A percentile compares a stretch with the other conserved stretches of the same genome.
phyloP scores from a whole-genome alignment of 768 basidiomycete species.

The Leccinum truebloodii region DNA sequence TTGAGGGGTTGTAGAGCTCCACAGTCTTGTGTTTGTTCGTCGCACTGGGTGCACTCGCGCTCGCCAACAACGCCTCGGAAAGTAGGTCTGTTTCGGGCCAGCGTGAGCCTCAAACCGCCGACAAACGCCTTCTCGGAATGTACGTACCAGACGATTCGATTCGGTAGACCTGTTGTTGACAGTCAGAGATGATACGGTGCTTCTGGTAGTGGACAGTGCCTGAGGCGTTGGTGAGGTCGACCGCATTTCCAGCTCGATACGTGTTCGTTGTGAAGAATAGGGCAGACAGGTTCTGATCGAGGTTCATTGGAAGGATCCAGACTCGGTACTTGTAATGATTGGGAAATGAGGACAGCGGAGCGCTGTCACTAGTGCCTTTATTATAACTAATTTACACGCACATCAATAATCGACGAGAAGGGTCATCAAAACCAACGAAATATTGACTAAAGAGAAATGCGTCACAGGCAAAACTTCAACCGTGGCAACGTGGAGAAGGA shows the following conservation, averaged over 20 bases:
- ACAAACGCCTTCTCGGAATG: background rate
- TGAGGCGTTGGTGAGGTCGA: slow-evolving; percentile 69
- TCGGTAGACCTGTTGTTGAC: slow-evolving; percentile 49
- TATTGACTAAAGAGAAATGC: too few species aligned
- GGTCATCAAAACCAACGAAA: too few species aligned
- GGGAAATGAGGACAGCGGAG: background rate
- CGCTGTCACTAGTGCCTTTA: background rate
- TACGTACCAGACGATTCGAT: slow-evolving; percentile 66
- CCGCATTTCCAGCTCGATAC: slow-evolving; percentile 47
- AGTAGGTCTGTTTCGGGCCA: slow-evolving; percentile 56
- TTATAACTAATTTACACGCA: too few species aligned
- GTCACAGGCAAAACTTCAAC: background rate
- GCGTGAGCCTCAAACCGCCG: background rate
- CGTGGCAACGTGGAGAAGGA: slow-evolving; percentile 3
- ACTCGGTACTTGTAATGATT: too few species aligned
- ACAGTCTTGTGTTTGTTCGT: slow-evolving; percentile 73
- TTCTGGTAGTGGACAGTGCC: slow-evolving; percentile 74
- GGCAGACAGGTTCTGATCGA: slow-evolving; percentile 87
- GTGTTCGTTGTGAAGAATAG: slow-evolving; percentile 62
- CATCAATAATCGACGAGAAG: too few species aligned
- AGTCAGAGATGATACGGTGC: slow-evolving; percentile 48
- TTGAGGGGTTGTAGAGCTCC: slow-evolving; percentile 74
- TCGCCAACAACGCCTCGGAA: slow-evolving; percentile 69
- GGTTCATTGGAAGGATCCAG: slow-evolving; percentile 52
- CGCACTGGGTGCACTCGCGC: slow-evolving; percentile 61